phyloP scores from a whole-genome alignment of 768 basidiomycete genomes.

The Fomitopsis serialis region DNA sequence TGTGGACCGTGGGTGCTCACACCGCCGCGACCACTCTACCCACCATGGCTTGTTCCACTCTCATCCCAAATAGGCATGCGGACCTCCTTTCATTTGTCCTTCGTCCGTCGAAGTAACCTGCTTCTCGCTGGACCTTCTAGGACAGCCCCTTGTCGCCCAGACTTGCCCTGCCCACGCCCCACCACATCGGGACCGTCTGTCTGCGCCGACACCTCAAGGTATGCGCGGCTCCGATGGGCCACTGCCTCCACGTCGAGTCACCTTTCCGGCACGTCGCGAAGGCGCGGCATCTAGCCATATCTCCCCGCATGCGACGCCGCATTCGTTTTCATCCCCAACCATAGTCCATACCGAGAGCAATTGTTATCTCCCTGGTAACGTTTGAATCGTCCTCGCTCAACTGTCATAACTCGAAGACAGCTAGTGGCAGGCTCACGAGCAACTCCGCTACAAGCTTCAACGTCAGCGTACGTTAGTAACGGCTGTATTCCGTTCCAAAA shows the following conservation, averaged over 20 bases:
- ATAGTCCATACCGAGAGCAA: too few relatives aligned
- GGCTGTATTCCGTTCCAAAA: too few relatives aligned
- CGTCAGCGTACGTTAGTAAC: too few relatives aligned
- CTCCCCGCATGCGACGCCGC: too few relatives aligned
- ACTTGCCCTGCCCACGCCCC: background rate
- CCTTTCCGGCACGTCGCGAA: background rate
- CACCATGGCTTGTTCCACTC: background rate
- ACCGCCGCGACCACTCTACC: background rate
- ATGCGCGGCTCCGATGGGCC: background rate
- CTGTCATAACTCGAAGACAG: too few relatives aligned
- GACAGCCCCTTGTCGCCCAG: background rate
- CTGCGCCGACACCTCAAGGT: background rate
- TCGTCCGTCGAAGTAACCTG: background rate
- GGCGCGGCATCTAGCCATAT: too few relatives aligned
- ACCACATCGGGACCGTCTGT: background rate
- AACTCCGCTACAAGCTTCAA: too few relatives aligned
- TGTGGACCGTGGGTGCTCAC: background rate
- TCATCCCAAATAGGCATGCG: background rate
- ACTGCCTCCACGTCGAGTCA: background rate
- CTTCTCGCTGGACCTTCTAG: background rate
- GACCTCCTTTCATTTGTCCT: background rate
- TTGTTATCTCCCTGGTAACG: too few relatives aligned
- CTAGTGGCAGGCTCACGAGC: too few relatives aligned
- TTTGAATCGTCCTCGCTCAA: too few relatives aligned
- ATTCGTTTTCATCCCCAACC: too few relatives aligned